These are phyloP conservation scores for Triticum urartu DNA, from an alignment of 176 grass and related monocot genomes.

Conservation along the genomic window DNA sequence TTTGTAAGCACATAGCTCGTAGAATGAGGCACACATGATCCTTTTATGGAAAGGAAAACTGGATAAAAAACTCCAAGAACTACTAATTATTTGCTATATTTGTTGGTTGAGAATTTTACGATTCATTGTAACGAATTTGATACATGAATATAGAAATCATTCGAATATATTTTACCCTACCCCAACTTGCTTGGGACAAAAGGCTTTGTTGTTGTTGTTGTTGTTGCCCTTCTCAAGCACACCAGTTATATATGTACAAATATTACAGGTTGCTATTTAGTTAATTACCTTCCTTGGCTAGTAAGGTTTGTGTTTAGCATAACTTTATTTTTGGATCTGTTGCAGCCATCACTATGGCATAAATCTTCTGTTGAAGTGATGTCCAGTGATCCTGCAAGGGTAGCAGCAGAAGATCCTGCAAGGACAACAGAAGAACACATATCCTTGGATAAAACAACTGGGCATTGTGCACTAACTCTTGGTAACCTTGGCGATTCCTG, in stretches of 20 bases:
- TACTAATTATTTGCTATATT: neutral
- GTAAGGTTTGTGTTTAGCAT: neutral
- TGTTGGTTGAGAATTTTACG: neutral
- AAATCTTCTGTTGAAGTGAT: conserved; percentile 31
- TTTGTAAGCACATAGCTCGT: neutral
- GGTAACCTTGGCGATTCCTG: conserved; percentile 15
- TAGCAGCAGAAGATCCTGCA: conserved; percentile 24
- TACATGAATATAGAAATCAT: neutral
- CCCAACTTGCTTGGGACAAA: no score
- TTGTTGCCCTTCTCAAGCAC: neutral
- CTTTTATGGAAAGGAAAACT: neutral
- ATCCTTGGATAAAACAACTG: conserved; percentile 12
- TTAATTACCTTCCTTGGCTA: conserved; percentile 9
- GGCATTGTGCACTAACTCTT: conserved; percentile 23
- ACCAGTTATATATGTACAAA: conserved; percentile 16
- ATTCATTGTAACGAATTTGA: neutral
- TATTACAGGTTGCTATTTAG: neutral
- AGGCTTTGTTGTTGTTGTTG: no score
- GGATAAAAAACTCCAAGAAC: neutral
- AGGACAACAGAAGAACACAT: conserved; percentile 28
- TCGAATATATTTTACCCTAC: neutral
- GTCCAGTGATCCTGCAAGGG: conserved; percentile 20
- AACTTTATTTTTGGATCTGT: conserved; percentile 16
- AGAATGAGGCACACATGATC: neutral
- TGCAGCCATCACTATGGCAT: conserved; percentile 55